Evolutionary conservation across 2,329 filamentous ascomycete species (phyloP), one percentile per base, ranked within the genome.

Genomic region (Lachnellula occidentalis): DNA sequence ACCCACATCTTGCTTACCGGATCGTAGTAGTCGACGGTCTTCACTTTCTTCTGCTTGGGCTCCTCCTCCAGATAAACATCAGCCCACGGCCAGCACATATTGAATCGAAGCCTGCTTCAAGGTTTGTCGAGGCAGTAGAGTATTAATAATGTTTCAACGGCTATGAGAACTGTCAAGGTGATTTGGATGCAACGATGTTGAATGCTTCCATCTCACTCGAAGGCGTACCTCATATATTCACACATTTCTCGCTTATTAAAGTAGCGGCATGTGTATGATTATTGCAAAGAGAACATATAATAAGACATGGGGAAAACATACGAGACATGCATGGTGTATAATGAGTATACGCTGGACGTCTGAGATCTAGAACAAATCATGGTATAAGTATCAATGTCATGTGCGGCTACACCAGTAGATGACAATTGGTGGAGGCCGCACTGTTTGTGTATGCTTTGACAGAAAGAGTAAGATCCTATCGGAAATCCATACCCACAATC

Each of bases 21-120:
- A 58, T 67, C 63, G 34, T 51, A 63, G 6, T 56, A 53, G n/a
- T 55, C 11, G 3, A 58, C 42, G 5, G 52, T 41, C 22, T 51
- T 48, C 4, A 43, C 21, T 12, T 54, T 50, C 45, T 56, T 53
- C 42, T 58, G 61, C 54, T 59, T 58, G 31, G 50, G 31, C 17
- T 56, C 53, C 11, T 66, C 62, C 48, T 66, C 64, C 3, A 67
- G 39, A 43, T 57, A 60, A 14, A 66, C 36, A 17, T 65, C 61
- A 2, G 58, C 48, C 17, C 55, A 63, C 2, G 61, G 59, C 57
- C 54, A 63, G 41, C 63, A 66, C 12, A 61, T 60, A 12, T 62
- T 19, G 36, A 63, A 64, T 63, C 62, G 3, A 50, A 59, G 34
- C 34, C 17, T 17, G 14, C 6, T 39, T 15, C 8, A 17, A 17